Conservation (phyloP, 1,284 basidiomycete genomes). For the Leccinum huronense region DNA sequence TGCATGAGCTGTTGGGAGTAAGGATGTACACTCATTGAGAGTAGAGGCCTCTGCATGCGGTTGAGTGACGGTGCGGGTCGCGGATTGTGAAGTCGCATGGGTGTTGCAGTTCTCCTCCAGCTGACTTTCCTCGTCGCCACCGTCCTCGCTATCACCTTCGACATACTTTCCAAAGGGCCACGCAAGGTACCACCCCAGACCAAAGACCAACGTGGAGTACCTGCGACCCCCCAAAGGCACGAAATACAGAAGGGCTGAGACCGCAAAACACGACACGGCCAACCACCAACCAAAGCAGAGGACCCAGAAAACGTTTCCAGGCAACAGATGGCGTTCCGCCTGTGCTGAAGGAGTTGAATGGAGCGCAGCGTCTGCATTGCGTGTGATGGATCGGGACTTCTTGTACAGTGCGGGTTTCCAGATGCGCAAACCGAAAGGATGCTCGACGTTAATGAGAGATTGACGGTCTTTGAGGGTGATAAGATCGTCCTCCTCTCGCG, state of each 20-base stretch:
- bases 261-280: slow-evolving; percentile 63
- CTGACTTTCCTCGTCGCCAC: slow-evolving; percentile 44
- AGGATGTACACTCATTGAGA: slow-evolving; percentile 41
- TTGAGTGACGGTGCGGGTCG: slow-evolving; percentile 38
- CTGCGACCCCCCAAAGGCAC: slow-evolving; percentile 78
- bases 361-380: slow-evolving; percentile 92
- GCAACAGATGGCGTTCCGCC: slow-evolving; percentile 85
- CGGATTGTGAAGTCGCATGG: slow-evolving; percentile 31
- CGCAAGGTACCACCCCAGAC: slow-evolving; percentile 92
- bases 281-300: slow-evolving; percentile 92
- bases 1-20: slow-evolving; percentile 36
- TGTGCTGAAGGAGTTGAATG: slow-evolving; percentile 91
- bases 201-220: slow-evolving; percentile 87
- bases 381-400: slow-evolving; percentile 94
- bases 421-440: slow-evolving; percentile 98
- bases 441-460: slow-evolving; percentile 98
- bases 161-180: slow-evolving; percentile 99
- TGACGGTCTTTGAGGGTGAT: slow-evolving; percentile 97
- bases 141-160: slow-evolving; percentile 71
- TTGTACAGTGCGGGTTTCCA: slow-evolving; percentile 99
- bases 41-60: slow-evolving; percentile 28
- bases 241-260: slow-evolving; percentile 70
- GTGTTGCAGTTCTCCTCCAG: slow-evolving; percentile 33
- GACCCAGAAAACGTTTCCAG: slow-evolving; percentile 93
- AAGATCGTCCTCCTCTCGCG: slow-evolving; percentile 70